phyloP scores from a whole-genome alignment of 1,139 yeast species.

The Arxiozyma slooffiae region DNA sequence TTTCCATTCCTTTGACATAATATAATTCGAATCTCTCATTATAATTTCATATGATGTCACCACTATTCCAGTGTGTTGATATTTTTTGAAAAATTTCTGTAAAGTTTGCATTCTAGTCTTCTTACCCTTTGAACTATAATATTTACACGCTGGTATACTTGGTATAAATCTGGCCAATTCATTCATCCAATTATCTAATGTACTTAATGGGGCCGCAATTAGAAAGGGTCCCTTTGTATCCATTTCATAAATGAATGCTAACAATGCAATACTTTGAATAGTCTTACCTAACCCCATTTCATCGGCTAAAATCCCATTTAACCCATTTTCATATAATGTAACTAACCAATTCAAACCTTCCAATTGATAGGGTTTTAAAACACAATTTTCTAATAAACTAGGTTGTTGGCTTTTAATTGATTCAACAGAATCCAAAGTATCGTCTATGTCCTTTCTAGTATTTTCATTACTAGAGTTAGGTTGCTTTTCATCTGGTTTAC shows the following conservation, averaged over 20 bases:
- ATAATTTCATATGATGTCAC: constrained; percentile 78
- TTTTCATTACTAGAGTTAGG: constrained; percentile 7
- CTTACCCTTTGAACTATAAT: constrained; percentile 49
- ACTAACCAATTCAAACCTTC: constrained; percentile 88
- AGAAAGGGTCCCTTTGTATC: constrained; percentile 78
- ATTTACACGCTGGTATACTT: constrained; percentile 47
- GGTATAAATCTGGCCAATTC: constrained; percentile 76
- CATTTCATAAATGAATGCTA: constrained; percentile 69
- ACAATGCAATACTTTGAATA: constrained; percentile 68
- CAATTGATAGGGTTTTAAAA: constrained; percentile 70
- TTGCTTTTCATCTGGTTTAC: constrained; percentile 1
- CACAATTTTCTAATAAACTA: constrained; percentile 51
- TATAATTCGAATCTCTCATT: constrained; percentile 52
- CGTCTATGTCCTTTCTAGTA: constrained; percentile 8
- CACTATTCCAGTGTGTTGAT: constrained; percentile 39
- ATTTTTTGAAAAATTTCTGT: constrained; percentile 27
- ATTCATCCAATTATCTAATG: constrained; percentile 72
- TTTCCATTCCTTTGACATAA: constrained; percentile 49
- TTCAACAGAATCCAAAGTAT: neutral
- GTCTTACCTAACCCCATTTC: constrained; percentile 98
- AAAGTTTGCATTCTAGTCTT: constrained; percentile 41
- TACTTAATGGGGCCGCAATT: constrained; percentile 79
- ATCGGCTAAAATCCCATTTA: constrained; percentile 91
- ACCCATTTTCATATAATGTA: constrained; percentile 81
- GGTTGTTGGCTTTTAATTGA: constrained; percentile 44